Evolutionary conservation across 148 eudicot genomes (phyloP), one percentile per base, ranked within the genome.

Genomic region (Persicaria maculosa): DNA sequence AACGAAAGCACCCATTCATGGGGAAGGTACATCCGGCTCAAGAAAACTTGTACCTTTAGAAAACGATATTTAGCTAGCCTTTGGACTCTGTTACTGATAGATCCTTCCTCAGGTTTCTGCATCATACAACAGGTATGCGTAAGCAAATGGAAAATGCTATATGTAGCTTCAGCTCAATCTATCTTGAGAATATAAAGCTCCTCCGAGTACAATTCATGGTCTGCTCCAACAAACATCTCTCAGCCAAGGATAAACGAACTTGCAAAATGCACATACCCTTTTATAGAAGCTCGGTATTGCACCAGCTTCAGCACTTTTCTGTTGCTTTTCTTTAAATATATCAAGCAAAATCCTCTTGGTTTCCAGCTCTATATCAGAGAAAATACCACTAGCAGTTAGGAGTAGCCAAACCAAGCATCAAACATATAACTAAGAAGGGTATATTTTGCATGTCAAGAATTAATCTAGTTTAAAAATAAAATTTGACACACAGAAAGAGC

Each of bases 51-150:
- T 81, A 94, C 98, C 98, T 88, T 94, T 43, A 95, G 78, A 84
- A 61, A 95, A 58, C 98, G 97, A 84, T 87, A 95, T 83, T 94
- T 92, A 54, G 98, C 98, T 73, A 92, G 88, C 84, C 96, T 83
- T 81, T 95, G 98, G 70, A 95, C 98, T 83, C 93, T 88, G 68
- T 80, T 88, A 77, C 96, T 95, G 74, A 95, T 92, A 74, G 97
- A 95, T 76, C 98, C 98, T 72, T 95, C 97, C 84, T 95, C 98
- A 47, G 98, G 98, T 86, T 92, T 92, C 97, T 92, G 80, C 31
- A 59, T 40, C 80, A 81, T 17, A 47, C 11, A 20, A 68, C 67
- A 5, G 15, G 7, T 22, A 9, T 25, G 8, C 10, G 44, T 25
- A 61, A 61, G 15, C 31, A 61, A 25, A 22, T 61, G 44, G 44